Evolutionary conservation across 2,329 filamentous ascomycete species (phyloP).

Genomic region (Scedosporium aurantiacum): DNA sequence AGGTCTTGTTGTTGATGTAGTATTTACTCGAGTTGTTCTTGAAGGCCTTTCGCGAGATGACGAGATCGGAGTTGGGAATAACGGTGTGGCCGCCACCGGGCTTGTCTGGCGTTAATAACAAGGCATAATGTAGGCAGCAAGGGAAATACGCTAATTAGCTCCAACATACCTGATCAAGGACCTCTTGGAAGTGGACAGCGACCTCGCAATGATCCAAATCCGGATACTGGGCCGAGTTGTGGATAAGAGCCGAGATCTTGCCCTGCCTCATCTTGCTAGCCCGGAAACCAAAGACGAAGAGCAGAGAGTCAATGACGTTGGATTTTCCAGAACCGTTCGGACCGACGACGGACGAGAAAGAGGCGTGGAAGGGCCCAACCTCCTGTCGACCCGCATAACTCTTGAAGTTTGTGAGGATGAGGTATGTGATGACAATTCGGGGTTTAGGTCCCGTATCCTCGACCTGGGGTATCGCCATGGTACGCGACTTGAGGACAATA

Average conservation of each 20-base stretch:
- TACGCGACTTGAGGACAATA: constrained; percentile 79
- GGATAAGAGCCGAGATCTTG: constrained; percentile 94
- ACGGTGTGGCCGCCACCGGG: constrained; percentile 64
- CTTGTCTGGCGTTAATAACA: constrained; percentile 29
- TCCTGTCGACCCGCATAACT: constrained; percentile 93
- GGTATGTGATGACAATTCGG: constrained; percentile 83
- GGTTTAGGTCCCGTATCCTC: constrained; percentile 70
- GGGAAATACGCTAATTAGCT: neutral
- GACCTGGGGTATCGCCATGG: constrained; percentile 53
- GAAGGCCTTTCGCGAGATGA: constrained; percentile 88
- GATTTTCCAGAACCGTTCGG: constrained; percentile 98
- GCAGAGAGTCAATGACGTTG: constrained; percentile 93
- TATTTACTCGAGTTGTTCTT: constrained; percentile 98
- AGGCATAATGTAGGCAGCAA: neutral
- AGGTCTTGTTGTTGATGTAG: constrained; percentile 84
- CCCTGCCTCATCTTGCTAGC: constrained; percentile 99
- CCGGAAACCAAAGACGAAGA: constrained; percentile 98
- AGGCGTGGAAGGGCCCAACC: constrained; percentile 92
- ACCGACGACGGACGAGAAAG: constrained; percentile 94
- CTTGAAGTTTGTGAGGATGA: constrained; percentile 95
- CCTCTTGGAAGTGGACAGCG: constrained; percentile 90
- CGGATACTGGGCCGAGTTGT: constrained; percentile 83
- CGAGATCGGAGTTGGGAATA: constrained; percentile 71
- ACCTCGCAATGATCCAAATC: constrained; percentile 89
- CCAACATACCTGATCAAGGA: constrained; percentile 62